Conservation (phyloP, 2,329 filamentous ascomycete species). For the Aspergillus fijiensis region DNA sequence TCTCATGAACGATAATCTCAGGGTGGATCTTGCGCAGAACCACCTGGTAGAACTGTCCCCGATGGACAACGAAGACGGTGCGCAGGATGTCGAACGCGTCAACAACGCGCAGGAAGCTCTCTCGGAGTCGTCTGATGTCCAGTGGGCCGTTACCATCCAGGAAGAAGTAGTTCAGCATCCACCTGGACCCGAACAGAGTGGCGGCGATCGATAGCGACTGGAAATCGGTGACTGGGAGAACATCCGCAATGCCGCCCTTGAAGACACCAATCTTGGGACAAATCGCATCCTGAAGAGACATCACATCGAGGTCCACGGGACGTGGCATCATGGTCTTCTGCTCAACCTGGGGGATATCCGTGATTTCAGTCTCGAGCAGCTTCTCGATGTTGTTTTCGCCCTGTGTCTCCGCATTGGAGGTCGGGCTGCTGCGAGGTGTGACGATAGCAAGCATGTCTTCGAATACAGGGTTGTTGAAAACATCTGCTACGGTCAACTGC, state of each 20-base stretch:
- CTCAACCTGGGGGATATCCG: conserved; percentile 6
- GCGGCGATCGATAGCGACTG: conserved; percentile 39
- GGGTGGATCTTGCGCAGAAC: conserved; percentile 57
- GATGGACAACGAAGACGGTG: conserved; percentile 61
- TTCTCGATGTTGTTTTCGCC: conserved; percentile 15
- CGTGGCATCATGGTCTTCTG: conserved; percentile 28
- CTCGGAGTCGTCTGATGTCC: conserved; percentile 47
- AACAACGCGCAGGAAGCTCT: conserved; percentile 53
- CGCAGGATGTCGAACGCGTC: conserved; percentile 63
- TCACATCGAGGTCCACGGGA: conserved; percentile 28
- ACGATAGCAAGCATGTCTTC: conserved; percentile 39
- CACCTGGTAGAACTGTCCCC: conserved; percentile 55
- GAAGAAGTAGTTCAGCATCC: conserved; percentile 56
- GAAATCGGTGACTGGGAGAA: conserved; percentile 58
- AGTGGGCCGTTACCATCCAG: conserved; percentile 52
- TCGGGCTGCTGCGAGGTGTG: conserved; percentile 22
- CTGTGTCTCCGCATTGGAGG: conserved; percentile 22
- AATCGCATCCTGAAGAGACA: conserved; percentile 51
- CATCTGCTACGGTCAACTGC: conserved; percentile 44
- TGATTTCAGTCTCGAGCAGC: conserved; percentile 5
- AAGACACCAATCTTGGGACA: conserved; percentile 53
- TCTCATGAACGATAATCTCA: conserved; percentile 54
- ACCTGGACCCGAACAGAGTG: conserved; percentile 37
- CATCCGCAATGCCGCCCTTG: conserved; percentile 54
- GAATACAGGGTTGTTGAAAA: conserved; percentile 45